These are phyloP conservation scores for Fragilariopsis cylindrus DNA, from an alignment of 108 stramenopile genomes.

Conservation along the genomic window DNA sequence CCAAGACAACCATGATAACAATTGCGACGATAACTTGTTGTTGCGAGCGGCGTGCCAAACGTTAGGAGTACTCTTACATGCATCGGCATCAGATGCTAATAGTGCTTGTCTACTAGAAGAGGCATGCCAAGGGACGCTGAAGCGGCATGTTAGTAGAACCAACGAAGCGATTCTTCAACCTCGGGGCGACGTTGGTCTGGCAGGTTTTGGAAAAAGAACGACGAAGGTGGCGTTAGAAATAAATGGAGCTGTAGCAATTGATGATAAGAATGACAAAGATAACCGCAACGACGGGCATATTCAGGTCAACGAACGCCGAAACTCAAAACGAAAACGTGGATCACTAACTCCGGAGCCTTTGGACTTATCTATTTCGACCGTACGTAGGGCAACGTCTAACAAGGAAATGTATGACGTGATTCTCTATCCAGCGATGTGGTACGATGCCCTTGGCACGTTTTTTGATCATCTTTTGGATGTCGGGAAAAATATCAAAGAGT, in stretches of 20 bases:
- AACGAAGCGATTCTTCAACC: constrained; percentile 9
- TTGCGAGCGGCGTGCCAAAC: neutral
- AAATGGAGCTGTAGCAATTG: neutral
- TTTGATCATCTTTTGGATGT: neutral
- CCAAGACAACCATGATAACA: neutral
- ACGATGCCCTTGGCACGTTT: constrained; percentile 2
- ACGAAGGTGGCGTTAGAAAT: too few relatives aligned
- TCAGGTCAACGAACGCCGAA: neutral
- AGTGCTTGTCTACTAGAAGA: neutral
- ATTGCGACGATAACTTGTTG: neutral
- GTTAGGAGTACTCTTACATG: neutral
- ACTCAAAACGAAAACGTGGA: constrained; percentile 12
- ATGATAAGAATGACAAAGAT: neutral
- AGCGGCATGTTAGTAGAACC: neutral
- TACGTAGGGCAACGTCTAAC: neutral
- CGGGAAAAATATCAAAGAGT: neutral
- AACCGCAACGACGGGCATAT: too few relatives aligned
- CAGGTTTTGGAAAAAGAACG: too few relatives aligned
- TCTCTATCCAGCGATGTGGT: constrained; percentile 4
- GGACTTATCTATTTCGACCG: neutral
- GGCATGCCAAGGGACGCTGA: constrained; percentile 1
- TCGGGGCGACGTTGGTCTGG: too few relatives aligned
- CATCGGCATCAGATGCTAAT: neutral
- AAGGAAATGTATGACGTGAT: neutral
- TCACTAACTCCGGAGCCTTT: neutral